Evolutionary conservation across 2,329 filamentous ascomycete species (phyloP).

Genomic region (Grosmannia serpens): DNA sequence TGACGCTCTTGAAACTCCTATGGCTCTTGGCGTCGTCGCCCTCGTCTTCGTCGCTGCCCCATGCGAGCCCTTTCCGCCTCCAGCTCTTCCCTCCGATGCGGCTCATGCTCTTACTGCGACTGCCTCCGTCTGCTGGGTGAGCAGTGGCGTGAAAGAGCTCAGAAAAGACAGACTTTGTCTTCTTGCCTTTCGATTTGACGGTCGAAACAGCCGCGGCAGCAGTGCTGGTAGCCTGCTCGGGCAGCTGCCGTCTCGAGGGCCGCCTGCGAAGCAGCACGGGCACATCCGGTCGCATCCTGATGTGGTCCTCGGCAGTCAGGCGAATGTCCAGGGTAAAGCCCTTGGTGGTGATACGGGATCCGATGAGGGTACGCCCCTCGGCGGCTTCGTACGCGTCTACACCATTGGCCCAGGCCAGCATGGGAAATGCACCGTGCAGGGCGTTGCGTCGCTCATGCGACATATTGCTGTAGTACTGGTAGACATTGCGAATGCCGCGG

Average conservation of each 20-base stretch:
- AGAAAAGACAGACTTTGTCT: background rate
- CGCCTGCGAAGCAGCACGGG: background rate
- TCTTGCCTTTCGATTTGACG: background rate
- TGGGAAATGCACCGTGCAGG: slow-evolving; percentile 13
- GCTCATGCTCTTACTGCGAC: background rate
- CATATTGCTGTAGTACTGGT: slow-evolving; percentile 6
- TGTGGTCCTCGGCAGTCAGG: slow-evolving; percentile 10
- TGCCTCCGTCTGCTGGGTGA: background rate
- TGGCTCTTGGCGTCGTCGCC: background rate
- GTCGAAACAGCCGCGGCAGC: background rate
- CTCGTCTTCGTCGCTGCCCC: background rate
- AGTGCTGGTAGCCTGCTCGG: background rate
- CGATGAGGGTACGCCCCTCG: slow-evolving; percentile 7
- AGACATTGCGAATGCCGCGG: slow-evolving; percentile 8
- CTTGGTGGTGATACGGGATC: background rate
- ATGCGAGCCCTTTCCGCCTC: background rate
- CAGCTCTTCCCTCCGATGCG: background rate
- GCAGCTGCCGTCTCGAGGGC: background rate
- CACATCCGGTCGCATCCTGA: slow-evolving; percentile 12
- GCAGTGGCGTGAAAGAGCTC: background rate
- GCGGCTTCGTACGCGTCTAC: slow-evolving; percentile 9
- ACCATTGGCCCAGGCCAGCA: slow-evolving; percentile 12
- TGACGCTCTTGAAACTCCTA: background rate
- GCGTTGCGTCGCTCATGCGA: background rate
- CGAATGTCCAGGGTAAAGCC: slow-evolving; percentile 2